phyloP scores from a whole-genome alignment of 2,329 filamentous ascomycete genomes.

The Sphaerulina musiva region DNA sequence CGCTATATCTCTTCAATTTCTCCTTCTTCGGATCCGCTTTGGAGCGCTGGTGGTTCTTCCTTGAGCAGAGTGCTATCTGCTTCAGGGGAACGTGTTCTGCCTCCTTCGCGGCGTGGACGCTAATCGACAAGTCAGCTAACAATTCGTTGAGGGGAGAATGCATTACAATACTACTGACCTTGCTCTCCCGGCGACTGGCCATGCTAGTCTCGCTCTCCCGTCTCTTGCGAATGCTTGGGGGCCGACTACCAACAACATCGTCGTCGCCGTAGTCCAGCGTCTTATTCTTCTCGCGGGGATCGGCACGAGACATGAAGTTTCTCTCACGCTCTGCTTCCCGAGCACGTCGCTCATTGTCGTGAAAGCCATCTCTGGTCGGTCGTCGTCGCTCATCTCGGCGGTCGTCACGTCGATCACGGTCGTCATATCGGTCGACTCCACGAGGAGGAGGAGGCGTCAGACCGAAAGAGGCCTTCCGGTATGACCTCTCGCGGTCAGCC shows the following conservation, averaged over 20 bases:
- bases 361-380: slow-evolving; percentile 48
- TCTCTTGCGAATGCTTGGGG: slow-evolving; percentile 60
- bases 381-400: slow-evolving; percentile 22
- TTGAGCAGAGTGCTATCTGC: slow-evolving; percentile 29
- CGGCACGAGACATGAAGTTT: slow-evolving; percentile 72
- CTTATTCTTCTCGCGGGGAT: slow-evolving; percentile 71
- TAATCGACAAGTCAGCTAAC: slow-evolving; percentile 10
- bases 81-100: slow-evolving; percentile 21
- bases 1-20: slow-evolving; percentile 77
- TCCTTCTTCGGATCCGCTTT: slow-evolving; percentile 91
- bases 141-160: background rate
- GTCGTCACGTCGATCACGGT: slow-evolving; percentile 22
- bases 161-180: slow-evolving; percentile 33
- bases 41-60: slow-evolving; percentile 52
- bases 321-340: slow-evolving; percentile 87
- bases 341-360: slow-evolving; percentile 80
- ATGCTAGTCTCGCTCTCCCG: slow-evolving; percentile 54
- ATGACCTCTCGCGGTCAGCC: slow-evolving; percentile 87
- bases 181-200: slow-evolving; percentile 36
- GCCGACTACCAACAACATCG: slow-evolving; percentile 44
- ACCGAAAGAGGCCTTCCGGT: slow-evolving; percentile 59
- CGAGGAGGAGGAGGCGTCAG: slow-evolving; percentile 35
- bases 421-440: slow-evolving; percentile 25
- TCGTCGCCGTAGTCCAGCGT: slow-evolving; percentile 84
- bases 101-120: slow-evolving; percentile 20